Base-by-base conservation (phyloP, 2,329 filamentous ascomycete species). In the Colletotrichum gloeosporioides region DNA sequence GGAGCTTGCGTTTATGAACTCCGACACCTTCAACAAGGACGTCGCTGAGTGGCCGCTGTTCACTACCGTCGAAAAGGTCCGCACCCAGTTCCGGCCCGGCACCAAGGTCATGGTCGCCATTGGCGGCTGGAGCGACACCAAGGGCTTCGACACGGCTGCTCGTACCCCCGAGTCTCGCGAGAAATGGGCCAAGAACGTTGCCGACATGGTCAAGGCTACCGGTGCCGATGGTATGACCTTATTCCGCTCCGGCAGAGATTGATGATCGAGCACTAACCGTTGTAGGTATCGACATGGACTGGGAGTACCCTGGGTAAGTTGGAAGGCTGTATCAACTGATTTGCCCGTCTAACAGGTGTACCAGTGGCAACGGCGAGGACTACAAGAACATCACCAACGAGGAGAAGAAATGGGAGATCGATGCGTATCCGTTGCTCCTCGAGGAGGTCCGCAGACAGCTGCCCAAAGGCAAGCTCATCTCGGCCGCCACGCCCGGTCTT, bases 91-190 rank as follows among this genome's bases (percentile, higher is more conserved):
- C 76, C 83, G 83, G 8, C 75, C 83, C 0, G 86, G 86, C 31
- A 92, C 92, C 25, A 92, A 93, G 78, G 84, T 95, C 27, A 89
- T 93, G 85, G 88, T 95, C 49, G 93, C 94, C 25, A 91, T 96
- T 77, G 94, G 94, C 13, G 94, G 94, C 69, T 96, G 94, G 94
- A 93, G 93, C 0, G 92, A 95, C 76, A 92, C 90, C 1, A 82
- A 83, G 8, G 93, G 93, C 0, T 95, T 95, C 80, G 88, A 89
- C 0, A 82, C 82, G 12, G 93, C 89, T 0, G 91, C 92, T 2
- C 87, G 66, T 8, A 70, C 65, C n/a, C 68, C 69, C 9, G 39
- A 68, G 8, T 89, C 88, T 2, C 89, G 92, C 18, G 85, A 87
- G 76, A 85, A 84, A 9, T 96, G 93, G 84, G 92, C 93, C 2